phyloP scores from a whole-genome alignment of 2,329 filamentous ascomycete genomes.

The Dothistroma pini region DNA sequence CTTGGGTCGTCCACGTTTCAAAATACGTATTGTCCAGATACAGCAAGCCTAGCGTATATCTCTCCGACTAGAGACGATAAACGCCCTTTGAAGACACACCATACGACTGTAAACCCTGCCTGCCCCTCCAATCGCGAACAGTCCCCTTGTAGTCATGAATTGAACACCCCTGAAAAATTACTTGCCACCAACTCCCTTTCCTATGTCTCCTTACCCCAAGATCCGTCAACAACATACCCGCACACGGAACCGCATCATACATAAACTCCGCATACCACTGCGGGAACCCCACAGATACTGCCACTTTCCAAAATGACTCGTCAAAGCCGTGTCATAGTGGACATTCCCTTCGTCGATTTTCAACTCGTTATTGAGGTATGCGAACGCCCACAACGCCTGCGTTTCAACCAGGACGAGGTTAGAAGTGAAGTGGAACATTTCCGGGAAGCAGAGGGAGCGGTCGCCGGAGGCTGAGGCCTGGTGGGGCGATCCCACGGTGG shows the following conservation, averaged over 20 bases:
- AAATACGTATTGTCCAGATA: too few relatives aligned
- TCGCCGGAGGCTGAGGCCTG: conserved; percentile 12
- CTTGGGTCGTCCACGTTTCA: too few relatives aligned
- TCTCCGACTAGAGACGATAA: too few relatives aligned
- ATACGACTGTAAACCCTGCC: too few relatives aligned
- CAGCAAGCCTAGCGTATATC: too few relatives aligned
- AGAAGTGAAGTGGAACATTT: conserved; percentile 16
- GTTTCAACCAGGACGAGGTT: conserved; percentile 13
- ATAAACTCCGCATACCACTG: conserved; percentile 19
- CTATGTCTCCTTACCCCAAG: conserved; percentile 9
- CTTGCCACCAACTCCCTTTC: conserved; percentile 12
- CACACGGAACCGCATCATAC: conserved; percentile 15
- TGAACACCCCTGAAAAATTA: conserved; percentile 16
- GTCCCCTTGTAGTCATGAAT: conserved; percentile 16
- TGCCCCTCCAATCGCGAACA: too few relatives aligned
- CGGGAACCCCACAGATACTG: conserved; percentile 14
- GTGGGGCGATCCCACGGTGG: conserved; percentile 13
- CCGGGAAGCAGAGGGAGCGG: conserved; percentile 12
- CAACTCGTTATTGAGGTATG: conserved; percentile 12
- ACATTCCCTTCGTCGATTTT: conserved; percentile 10
- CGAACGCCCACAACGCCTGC: conserved; percentile 13
- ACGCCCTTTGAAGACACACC: too few relatives aligned
- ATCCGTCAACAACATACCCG: conserved; percentile 16
- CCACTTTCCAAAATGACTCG: conserved; percentile 10
- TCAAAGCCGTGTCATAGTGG: conserved; percentile 10